Percentiles rank a stretch among this genome's conserved stretches.
These are phyloP conservation scores for Aspergillus puulaauensis DNA, from an alignment of 2,329 filamentous ascomycete genomes.

Conservation along the genomic window DNA sequence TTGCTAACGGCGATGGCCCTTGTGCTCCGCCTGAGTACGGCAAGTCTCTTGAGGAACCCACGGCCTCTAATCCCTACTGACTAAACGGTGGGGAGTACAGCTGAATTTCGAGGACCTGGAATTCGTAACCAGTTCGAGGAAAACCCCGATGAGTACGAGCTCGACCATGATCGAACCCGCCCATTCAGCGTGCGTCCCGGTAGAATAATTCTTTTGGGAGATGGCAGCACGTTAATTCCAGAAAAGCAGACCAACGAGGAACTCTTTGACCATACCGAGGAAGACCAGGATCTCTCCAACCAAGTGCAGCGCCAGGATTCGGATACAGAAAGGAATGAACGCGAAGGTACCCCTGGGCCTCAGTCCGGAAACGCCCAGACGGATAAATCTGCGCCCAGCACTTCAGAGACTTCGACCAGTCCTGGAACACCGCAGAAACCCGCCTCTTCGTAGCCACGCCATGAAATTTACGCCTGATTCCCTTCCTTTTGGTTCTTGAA, in stretches of 20 bases:
- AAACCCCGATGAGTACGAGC: conserved; percentile 60
- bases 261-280: conserved; percentile 89
- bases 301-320: conserved; percentile 68
- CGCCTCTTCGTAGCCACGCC: conserved; percentile 27
- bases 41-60: conserved; percentile 63
- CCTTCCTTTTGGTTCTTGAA: conserved; percentile 22
- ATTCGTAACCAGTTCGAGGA: conserved; percentile 82
- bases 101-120: conserved; percentile 80
- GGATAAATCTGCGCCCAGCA: conserved; percentile 22
- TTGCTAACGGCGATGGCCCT: conserved; percentile 94
- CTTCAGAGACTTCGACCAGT: conserved; percentile 36
- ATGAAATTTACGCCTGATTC: conserved; percentile 11
- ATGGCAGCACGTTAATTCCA: conserved; percentile 88
- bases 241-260: conserved; percentile 80
- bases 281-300: conserved; percentile 79
- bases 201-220: conserved; percentile 89
- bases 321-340: conserved; percentile 41
- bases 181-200: conserved; percentile 73
- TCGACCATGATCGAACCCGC: conserved; percentile 55
- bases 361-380: conserved; percentile 32
- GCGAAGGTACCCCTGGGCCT: conserved; percentile 54
- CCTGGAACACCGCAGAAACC: conserved; percentile 27
- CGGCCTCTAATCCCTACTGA: conserved; percentile 42
- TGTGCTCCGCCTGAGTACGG: conserved; percentile 99
- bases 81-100: conserved; percentile 50